Base-by-base conservation (phyloP, 345 rosid genomes). In the Sonneratia alba region DNA sequence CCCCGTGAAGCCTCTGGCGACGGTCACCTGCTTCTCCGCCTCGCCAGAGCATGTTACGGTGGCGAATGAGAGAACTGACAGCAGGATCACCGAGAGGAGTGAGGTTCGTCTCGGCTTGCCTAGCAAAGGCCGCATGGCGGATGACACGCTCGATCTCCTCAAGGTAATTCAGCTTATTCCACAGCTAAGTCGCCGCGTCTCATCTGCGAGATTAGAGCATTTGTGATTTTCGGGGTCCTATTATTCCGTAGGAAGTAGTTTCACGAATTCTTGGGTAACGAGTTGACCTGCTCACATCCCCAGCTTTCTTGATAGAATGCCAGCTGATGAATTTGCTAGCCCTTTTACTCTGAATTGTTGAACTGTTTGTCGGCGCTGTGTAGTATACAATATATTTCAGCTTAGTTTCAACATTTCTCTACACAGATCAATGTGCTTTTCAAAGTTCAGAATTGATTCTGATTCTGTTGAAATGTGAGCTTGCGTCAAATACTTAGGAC, bases 71-170 rank as follows among this genome's bases (percentile, higher is more conserved):
- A 73, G 69, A 18, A 8, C 78, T 57, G 88, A 72, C 18, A 36
- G 73, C 36, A 70, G 71, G 36, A 72, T 68, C 53, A 38, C 73
- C 15, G 89, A 84, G 67, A 80, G 96, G 67, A 75, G 75, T 3
- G 89, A 81, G 87, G 80, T 89, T 67, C 91, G 99, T 18, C 83
- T 95, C 43, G 97, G 97, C 51, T 86, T 95, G 85, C 99, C 99
- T 53, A 95, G 97, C 70, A 95, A 95, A 75, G 99, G 99, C 3
- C 98, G 99, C 53, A 89, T 92, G 97, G 97, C 98, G 6, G 79
- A 83, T 2, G 97, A 92, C 71, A 81, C 98, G 19, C 83, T 92
- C 43, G 94, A 86, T 77, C 92, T 95, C 55, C 98, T 92, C 61
- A 88, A 85, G 96, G 98, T 91, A 42, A 19, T 13, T 34, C 40